These are phyloP conservation scores for Herpetomonas samuelpessoai DNA, from an alignment of 208 protist genomes.

Conservation along the genomic window DNA sequence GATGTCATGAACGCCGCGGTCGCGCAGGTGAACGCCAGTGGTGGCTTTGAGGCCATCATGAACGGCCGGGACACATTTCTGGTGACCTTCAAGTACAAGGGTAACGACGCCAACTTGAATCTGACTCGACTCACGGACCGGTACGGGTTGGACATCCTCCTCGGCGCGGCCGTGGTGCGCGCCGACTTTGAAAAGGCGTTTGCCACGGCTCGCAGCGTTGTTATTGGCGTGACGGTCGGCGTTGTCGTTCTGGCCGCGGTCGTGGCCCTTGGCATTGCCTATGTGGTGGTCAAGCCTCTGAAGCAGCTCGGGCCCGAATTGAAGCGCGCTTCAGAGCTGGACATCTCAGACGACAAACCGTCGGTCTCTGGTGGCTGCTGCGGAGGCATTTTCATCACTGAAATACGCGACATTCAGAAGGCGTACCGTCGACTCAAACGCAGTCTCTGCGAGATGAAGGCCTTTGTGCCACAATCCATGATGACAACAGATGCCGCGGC, in stretches of 20 bases:
- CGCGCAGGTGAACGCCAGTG: constrained; percentile 15
- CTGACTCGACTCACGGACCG: constrained; percentile 50
- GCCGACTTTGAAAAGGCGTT: constrained; percentile 59
- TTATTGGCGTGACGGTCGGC: constrained; percentile 34
- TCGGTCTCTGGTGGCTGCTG: constrained; percentile 18
- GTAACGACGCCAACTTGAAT: constrained; percentile 32
- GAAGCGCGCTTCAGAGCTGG: constrained; percentile 48
- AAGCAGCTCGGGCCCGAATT: constrained; percentile 39
- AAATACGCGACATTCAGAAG: constrained; percentile 37
- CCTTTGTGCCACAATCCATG: constrained; percentile 42
- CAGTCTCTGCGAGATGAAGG: constrained; percentile 46
- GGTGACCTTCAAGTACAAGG: constrained; percentile 35
- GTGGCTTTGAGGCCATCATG: constrained; percentile 18
- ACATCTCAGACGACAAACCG: constrained; percentile 30
- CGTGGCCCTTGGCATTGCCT: constrained; percentile 41
- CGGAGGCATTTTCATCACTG: constrained; percentile 33
- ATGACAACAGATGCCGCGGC: constrained; percentile 17
- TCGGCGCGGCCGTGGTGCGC: constrained; percentile 44
- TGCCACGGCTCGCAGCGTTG: constrained; percentile 28
- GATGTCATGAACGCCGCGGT: constrained; percentile 33
- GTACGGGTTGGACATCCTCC: constrained; percentile 53
- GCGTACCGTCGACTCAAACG: constrained; percentile 35
- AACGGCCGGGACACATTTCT: constrained; percentile 20
- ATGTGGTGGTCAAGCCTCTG: constrained; percentile 24
- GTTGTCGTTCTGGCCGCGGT: constrained; percentile 46